A percentile compares a stretch with the other conserved stretches of the same genome.
Conservation (phyloP, 75 land plant genomes). For the Sequoiadendron giganteum region DNA sequence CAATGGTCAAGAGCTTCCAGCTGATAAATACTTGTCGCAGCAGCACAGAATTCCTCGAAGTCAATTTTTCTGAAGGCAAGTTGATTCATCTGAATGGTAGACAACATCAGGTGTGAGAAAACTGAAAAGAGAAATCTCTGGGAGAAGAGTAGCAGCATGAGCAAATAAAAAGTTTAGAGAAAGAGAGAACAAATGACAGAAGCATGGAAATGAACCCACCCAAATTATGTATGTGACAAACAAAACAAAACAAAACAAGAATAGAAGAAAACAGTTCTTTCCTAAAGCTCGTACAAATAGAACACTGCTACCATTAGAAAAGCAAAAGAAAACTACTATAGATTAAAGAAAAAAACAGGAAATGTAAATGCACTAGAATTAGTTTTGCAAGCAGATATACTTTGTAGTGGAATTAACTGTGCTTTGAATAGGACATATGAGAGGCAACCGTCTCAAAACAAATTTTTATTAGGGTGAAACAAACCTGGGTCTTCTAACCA, state of each 20-base stretch:
- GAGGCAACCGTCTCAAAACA: no score
- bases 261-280: neutral
- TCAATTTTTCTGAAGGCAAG: slow-evolving; percentile 39
- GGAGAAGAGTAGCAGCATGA: neutral
- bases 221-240: neutral
- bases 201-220: neutral
- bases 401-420: no score
- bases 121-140: neutral
- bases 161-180: no score
- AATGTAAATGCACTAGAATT: neutral
- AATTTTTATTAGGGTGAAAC: no score
- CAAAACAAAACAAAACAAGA: no score
- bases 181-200: neutral
- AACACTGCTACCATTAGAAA: neutral
- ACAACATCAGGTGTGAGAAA: neutral
- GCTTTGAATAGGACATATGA: no score
- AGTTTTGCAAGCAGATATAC: neutral
- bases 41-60: slow-evolving; percentile 47
- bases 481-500: no score
- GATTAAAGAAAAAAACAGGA: neutral
- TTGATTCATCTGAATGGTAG: slow-evolving; percentile 34
- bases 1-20: slow-evolving; percentile 41
- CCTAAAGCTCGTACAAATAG: neutral
- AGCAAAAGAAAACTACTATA: neutral
- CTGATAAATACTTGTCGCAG: slow-evolving; percentile 42